Percentiles rank a stretch among this genome's conserved stretches.
Evolutionary conservation across 1,284 basidiomycete species (phyloP).

Genomic region (Somion occarium): DNA sequence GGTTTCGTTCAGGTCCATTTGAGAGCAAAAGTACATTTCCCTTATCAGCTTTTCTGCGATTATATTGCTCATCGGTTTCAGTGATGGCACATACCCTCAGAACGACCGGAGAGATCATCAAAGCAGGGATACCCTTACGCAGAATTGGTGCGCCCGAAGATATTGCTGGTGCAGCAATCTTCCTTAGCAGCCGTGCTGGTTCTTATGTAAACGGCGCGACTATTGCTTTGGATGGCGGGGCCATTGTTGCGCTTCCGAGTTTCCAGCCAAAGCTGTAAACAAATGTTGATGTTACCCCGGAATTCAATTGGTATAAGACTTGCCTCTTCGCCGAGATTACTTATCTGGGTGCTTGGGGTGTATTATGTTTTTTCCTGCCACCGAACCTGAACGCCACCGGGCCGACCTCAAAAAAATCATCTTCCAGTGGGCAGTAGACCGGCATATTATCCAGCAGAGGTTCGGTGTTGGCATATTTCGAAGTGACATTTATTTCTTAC

Average conservation of each 20-base stretch:
- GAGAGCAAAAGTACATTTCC: constrained; percentile 41
- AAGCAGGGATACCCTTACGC: constrained; percentile 42
- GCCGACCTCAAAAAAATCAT: too few species aligned
- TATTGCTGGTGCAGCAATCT: constrained; percentile 58
- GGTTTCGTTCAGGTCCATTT: constrained; percentile 35
- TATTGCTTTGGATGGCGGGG: constrained; percentile 50
- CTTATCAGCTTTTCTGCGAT: not conserved
- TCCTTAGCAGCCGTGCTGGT: constrained; percentile 55
- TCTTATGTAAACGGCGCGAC: constrained; percentile 63
- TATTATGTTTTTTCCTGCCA: too few species aligned
- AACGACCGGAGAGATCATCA: constrained; percentile 41
- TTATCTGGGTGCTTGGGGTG: too few species aligned
- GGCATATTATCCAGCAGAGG: too few species aligned
- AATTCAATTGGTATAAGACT: too few species aligned
- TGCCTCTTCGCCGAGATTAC: too few species aligned
- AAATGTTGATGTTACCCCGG: too few species aligned
- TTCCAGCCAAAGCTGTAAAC: not conserved
- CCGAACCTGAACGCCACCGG: too few species aligned
- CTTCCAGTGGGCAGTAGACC: too few species aligned
- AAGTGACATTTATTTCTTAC: too few species aligned
- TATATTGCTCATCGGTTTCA: constrained; percentile 16
- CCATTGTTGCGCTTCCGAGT: constrained; percentile 13
- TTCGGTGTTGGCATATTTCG: too few species aligned
- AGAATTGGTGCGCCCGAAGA: constrained; percentile 63
- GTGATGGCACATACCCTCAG: constrained; percentile 62